These are phyloP conservation scores for Linaria vulgaris DNA, from an alignment of 257 asterid genomes.

Conservation along the genomic window DNA sequence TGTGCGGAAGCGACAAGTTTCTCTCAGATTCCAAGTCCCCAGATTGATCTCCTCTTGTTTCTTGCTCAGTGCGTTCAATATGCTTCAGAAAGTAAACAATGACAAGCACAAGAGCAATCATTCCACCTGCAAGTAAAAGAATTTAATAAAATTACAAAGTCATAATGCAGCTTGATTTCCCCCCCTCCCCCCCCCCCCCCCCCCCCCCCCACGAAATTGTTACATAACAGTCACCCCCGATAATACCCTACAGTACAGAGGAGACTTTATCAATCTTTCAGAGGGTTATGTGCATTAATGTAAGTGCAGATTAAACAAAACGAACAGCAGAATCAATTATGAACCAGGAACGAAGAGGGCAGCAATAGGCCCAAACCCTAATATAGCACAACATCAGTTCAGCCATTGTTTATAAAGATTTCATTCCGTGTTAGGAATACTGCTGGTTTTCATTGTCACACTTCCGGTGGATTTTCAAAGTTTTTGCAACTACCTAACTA, in stretches of 20 bases:
- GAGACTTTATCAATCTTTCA: not conserved
- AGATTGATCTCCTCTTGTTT: slow-evolving; percentile 31
- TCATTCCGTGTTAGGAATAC: too few species aligned
- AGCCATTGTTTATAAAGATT: too few species aligned
- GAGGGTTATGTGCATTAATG: too few species aligned
- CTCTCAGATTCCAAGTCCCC: slow-evolving; percentile 40
- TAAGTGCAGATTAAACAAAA: not conserved
- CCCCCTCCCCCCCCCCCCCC: slow-evolving; percentile 44
- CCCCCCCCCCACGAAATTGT: slow-evolving; percentile 74
- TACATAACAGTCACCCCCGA: slow-evolving; percentile 42
- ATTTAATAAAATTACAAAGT: slow-evolving; percentile 14
- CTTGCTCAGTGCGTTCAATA: slow-evolving; percentile 30
- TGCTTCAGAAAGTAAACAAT: slow-evolving; percentile 33
- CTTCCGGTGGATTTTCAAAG: too few species aligned
- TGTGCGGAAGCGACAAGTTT: slow-evolving; percentile 53
- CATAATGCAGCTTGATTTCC: not conserved
- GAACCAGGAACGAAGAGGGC: too few species aligned
- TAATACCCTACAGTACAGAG: slow-evolving; percentile 46
- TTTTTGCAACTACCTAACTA: too few species aligned
- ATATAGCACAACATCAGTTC: too few species aligned
- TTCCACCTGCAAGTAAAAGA: slow-evolving; percentile 53
- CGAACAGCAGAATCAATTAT: too few species aligned
- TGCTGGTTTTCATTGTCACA: too few species aligned
- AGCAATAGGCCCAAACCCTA: too few species aligned
- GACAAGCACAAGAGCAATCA: slow-evolving; percentile 43